These are phyloP conservation scores for Cyanidiococcus yangmingshanensis DNA, from an alignment of 23 red algal genomes.

Conservation along the genomic window DNA sequence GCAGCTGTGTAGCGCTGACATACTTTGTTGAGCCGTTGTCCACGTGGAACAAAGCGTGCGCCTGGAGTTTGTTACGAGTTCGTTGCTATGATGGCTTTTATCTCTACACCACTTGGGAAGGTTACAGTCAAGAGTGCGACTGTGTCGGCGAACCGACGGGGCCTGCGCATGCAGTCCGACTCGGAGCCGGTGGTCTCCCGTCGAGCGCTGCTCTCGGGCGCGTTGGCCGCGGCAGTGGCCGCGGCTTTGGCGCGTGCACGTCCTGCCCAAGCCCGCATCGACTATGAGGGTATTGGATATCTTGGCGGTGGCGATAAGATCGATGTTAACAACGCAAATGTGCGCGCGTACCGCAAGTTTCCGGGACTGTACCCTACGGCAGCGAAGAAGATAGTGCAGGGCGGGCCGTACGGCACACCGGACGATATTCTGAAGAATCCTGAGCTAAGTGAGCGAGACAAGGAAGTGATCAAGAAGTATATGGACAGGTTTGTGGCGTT, in stretches of 20 bases:
- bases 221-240: conserved; percentile 32
- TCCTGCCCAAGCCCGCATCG: conserved; percentile 47
- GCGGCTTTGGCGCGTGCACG: conserved; percentile 21
- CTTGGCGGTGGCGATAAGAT: conserved; percentile 78
- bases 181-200: conserved; percentile 1
- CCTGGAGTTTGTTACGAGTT: too few relatives aligned
- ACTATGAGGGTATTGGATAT: conserved; percentile 73
- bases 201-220: conserved; percentile 2
- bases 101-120: neutral
- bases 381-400: conserved; percentile 65
- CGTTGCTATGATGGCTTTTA: neutral
- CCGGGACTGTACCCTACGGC: conserved; percentile 79
- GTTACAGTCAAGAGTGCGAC: neutral
- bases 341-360: conserved; percentile 75
- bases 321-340: conserved; percentile 98
- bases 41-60: too few relatives aligned
- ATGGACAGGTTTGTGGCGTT: conserved; percentile 78
- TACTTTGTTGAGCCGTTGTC: too few relatives aligned
- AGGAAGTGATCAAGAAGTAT: conserved; percentile 65
- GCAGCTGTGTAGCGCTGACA: too few relatives aligned
- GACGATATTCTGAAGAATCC: conserved; percentile 65
- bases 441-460: conserved; percentile 52
- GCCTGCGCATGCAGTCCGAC: neutral
- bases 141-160: neutral
- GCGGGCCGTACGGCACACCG: conserved; percentile 76